Evolutionary conservation across 257 asterid species (phyloP).

Genomic region (Nemophila menziesii): DNA sequence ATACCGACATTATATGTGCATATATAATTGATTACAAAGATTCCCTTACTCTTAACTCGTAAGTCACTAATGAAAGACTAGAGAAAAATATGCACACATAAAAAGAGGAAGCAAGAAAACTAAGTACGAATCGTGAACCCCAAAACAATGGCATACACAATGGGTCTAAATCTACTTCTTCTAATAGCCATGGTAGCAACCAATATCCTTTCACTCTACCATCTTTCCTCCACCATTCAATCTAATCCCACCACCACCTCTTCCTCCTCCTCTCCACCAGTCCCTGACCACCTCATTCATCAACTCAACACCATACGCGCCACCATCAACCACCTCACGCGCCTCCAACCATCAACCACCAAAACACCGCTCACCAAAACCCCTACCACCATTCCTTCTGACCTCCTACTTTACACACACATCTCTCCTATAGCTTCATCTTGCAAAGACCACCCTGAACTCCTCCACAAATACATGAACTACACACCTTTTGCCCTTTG

Average conservation of each 20-base stretch:
- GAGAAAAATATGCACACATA: not conserved
- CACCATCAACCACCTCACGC: constrained; percentile 14
- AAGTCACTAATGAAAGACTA: no score
- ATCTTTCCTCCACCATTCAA: constrained; percentile 79
- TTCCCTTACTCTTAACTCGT: no score
- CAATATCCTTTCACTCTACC: constrained; percentile 93
- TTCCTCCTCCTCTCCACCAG: constrained; percentile 41
- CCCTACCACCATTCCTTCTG: constrained; percentile 50
- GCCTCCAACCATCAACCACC: constrained; percentile 79
- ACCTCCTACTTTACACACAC: constrained; percentile 76
- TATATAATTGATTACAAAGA: no score
- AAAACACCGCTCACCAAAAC: constrained; percentile 48
- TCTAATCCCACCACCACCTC: constrained; percentile 24
- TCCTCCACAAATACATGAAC: constrained; percentile 78
- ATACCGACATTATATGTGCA: no score
- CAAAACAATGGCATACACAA: constrained; percentile 57
- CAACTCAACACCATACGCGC: constrained; percentile 72
- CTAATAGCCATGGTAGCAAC: constrained; percentile 92
- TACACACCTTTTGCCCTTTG: constrained; percentile 70
- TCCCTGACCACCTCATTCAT: constrained; percentile 91
- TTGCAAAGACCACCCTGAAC: constrained; percentile 61
- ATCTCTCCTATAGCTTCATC: constrained; percentile 80
- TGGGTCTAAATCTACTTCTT: constrained; percentile 79
- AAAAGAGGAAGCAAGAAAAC: not conserved
- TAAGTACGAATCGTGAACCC: no score